Percentiles rank a stretch among this genome's conserved stretches.
Evolutionary conservation across 768 basidiomycete genomes (phyloP).

Genomic region (Mycena leptocephala): DNA sequence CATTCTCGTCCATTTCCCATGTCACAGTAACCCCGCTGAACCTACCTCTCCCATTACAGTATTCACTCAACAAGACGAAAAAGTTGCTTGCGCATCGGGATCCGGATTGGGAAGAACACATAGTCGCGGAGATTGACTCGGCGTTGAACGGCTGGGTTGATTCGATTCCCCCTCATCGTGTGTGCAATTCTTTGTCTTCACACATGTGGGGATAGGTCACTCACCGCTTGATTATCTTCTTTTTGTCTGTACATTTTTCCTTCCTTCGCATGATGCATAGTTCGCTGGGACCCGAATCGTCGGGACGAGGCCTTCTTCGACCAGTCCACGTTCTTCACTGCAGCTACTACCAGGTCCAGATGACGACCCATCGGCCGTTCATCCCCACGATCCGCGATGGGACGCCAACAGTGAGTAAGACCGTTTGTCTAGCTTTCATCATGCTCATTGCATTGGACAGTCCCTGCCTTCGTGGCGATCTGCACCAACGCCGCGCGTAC

Average conservation of each 20-base stretch:
- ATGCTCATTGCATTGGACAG: not conserved
- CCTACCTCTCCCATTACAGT: constrained; percentile 55
- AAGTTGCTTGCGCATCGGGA: constrained; percentile 62
- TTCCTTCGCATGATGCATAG: not conserved
- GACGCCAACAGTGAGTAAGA: constrained; percentile 31
- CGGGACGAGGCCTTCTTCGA: constrained; percentile 59
- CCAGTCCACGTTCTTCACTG: constrained; percentile 72
- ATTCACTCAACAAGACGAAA: constrained; percentile 78
- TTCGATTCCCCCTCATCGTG: constrained; percentile 53
- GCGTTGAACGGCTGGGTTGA: constrained; percentile 81
- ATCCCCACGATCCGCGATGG: constrained; percentile 76
- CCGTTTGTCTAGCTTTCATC: not conserved
- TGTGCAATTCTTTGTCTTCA: constrained; percentile 53
- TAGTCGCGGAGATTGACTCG: constrained; percentile 84
- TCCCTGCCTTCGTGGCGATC: constrained; percentile 71
- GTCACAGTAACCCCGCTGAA: constrained; percentile 51
- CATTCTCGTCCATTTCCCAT: not conserved
- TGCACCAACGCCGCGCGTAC: constrained; percentile 89
- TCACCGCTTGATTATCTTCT: no score
- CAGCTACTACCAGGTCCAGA: constrained; percentile 68
- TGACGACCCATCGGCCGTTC: constrained; percentile 85
- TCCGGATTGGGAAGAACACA: constrained; percentile 71
- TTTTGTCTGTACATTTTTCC: no score
- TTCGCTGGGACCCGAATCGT: constrained; percentile 52
- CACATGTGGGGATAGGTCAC: no score